Evolutionary conservation across 768 basidiomycete genomes (phyloP).

Genomic region (Suillus placidus): DNA sequence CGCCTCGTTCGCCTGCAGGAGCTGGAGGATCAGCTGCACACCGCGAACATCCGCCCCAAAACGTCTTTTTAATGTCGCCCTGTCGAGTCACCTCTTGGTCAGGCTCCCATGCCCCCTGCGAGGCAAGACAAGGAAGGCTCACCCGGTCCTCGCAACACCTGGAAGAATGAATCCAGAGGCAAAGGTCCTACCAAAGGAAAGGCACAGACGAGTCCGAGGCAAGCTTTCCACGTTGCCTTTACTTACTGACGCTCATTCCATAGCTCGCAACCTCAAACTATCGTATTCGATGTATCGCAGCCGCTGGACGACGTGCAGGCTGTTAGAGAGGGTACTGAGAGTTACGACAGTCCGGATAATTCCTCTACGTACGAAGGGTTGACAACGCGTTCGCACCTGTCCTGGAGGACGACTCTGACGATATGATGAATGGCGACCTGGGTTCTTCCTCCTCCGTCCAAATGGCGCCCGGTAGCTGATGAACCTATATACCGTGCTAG

Average conservation of each 20-base stretch:
- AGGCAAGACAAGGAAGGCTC: slow-evolving; percentile 73
- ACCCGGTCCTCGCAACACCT: slow-evolving; percentile 58
- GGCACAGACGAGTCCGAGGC: slow-evolving; percentile 61
- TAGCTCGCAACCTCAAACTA: slow-evolving; percentile 66
- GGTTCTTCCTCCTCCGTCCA: slow-evolving; percentile 76
- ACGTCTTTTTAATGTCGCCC: too few species aligned
- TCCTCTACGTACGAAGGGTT: slow-evolving; percentile 18
- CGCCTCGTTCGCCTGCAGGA: slow-evolving; percentile 61
- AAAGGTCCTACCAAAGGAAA: slow-evolving; percentile 45
- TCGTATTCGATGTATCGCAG: slow-evolving; percentile 77
- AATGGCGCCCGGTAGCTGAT: slow-evolving; percentile 82
- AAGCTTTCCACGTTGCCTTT: slow-evolving; percentile 19
- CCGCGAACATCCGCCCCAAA: too few species aligned
- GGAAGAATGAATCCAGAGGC: slow-evolving; percentile 40
- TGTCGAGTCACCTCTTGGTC: slow-evolving; percentile 52
- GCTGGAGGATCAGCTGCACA: slow-evolving; percentile 71
- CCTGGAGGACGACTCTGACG: slow-evolving; percentile 67
- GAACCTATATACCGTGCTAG: slow-evolving; percentile 67
- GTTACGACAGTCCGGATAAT: too few species aligned
- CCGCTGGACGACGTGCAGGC: slow-evolving; percentile 76
- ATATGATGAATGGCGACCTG: slow-evolving; percentile 50
- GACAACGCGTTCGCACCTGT: slow-evolving; percentile 60
- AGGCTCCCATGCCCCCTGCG: slow-evolving; percentile 37
- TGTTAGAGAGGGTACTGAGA: slow-evolving; percentile 47
- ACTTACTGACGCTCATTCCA: slow-evolving; percentile 9